Percentiles rank a stretch among this genome's conserved stretches.
Conservation (phyloP, 2,329 filamentous ascomycete species). For the Cryphonectria nitschkei region DNA sequence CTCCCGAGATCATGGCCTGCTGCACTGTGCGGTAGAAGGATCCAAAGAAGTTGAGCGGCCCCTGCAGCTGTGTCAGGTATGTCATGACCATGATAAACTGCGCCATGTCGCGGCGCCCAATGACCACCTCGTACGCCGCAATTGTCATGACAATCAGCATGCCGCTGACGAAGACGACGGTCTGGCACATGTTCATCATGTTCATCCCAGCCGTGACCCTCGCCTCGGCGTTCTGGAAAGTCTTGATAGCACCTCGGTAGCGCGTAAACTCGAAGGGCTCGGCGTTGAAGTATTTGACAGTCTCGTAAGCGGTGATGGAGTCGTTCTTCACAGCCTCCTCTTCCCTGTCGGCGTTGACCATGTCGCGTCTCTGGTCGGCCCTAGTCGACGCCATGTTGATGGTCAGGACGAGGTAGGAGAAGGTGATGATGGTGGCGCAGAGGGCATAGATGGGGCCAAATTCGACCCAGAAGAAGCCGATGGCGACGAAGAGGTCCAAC, state of each 20-base stretch:
- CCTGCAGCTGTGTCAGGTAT: conserved; percentile 80
- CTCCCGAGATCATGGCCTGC: conserved; percentile 95
- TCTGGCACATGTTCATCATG: conserved; percentile 80
- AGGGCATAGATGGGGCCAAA: conserved; percentile 92
- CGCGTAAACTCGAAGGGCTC: conserved; percentile 78
- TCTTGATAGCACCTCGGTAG: conserved; percentile 70
- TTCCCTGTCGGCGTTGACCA: conserved; percentile 93
- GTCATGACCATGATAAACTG: conserved; percentile 75
- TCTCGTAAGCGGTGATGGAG: conserved; percentile 98
- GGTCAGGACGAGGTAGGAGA: conserved; percentile 95
- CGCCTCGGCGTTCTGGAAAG: conserved; percentile 75
- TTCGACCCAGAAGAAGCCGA: conserved; percentile 75
- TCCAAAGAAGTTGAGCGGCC: conserved; percentile 84
- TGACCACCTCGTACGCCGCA: conserved; percentile 76
- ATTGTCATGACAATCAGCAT: conserved; percentile 73
- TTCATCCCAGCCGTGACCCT: conserved; percentile 77
- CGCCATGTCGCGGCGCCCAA: conserved; percentile 66
- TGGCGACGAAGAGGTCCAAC: conserved; percentile 82
- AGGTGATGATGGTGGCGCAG: conserved; percentile 86
- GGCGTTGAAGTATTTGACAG: conserved; percentile 88
- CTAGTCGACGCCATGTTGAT: conserved; percentile 94
- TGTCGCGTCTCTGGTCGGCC: conserved; percentile 85
- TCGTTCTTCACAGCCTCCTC: conserved; percentile 98
- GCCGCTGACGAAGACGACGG: conserved; percentile 77
- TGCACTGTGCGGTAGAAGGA: conserved; percentile 96